Conservation (phyloP, 1,139 yeast genomes). For the Groenewaldozyma sp. region DNA sequence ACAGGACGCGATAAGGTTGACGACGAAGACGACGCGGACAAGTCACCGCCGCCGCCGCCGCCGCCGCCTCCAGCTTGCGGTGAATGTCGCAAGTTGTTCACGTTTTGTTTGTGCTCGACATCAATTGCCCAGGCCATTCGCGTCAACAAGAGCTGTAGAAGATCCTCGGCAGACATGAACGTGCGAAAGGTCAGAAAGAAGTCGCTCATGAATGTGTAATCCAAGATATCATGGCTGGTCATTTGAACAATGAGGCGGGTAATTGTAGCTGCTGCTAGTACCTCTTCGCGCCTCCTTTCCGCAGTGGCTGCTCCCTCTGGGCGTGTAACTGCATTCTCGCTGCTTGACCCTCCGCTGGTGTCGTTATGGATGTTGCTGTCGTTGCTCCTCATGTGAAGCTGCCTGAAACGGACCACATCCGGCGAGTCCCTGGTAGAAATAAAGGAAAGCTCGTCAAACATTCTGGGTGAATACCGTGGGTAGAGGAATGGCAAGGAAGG, state of each 20-base stretch:
- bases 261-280: conserved; percentile 10
- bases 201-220: conserved; percentile 71
- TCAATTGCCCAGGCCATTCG: conserved; percentile 66
- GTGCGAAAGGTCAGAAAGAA: conserved; percentile 77
- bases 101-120: conserved; percentile 10
- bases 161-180: conserved; percentile 48
- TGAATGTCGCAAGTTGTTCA: not conserved
- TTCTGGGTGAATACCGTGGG: conserved; percentile 8
- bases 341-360: too few relatives aligned
- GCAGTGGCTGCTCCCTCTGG: too few relatives aligned
- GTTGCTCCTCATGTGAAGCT: conserved; percentile 1
- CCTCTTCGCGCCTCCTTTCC: not conserved
- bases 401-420: conserved; percentile 6
- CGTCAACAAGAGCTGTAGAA: conserved; percentile 52
- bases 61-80: too few relatives aligned
- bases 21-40: not conserved
- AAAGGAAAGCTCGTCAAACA: conserved; percentile 14
- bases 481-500: conserved; percentile 8
- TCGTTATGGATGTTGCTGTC: not conserved
- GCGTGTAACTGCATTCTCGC: too few relatives aligned
- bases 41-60: conserved; percentile 11
- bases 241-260: conserved; percentile 50
- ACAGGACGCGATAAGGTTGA: conserved; percentile 2
- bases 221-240: conserved; percentile 71
- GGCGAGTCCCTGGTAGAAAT: conserved; percentile 11